phyloP scores from a whole-genome alignment of 2,329 filamentous ascomycete genomes.

The Lecanicillium sp. region DNA sequence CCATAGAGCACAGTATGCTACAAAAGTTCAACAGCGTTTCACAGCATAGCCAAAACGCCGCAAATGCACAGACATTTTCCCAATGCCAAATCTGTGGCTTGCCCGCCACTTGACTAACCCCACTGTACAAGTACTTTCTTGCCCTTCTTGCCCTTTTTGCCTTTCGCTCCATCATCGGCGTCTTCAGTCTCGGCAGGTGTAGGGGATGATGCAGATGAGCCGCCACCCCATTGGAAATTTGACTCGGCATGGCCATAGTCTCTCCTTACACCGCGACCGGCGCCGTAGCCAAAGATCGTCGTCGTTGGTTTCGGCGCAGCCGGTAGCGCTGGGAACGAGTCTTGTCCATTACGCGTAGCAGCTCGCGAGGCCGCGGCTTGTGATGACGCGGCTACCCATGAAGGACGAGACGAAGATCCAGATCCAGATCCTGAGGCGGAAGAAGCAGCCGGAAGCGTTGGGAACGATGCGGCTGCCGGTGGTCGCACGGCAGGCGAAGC shows the following conservation, averaged over 20 bases:
- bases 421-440: conserved; percentile 3
- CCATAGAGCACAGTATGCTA: too few species aligned
- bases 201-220: conserved; percentile 13
- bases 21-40: too few species aligned
- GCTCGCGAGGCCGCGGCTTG: conserved; percentile 6
- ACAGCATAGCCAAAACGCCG: too few species aligned
- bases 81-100: too few species aligned
- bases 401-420: conserved; percentile 6
- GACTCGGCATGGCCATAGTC: conserved; percentile 42
- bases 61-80: too few species aligned
- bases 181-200: conserved; percentile 20
- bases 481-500: conserved; percentile 15
- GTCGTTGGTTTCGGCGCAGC: conserved; percentile 62
- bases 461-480: conserved; percentile 23
- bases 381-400: conserved; percentile 16
- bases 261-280: conserved; percentile 43
- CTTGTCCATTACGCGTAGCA: conserved; percentile 28
- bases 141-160: conserved; percentile 51
- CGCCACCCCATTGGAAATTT: conserved; percentile 45
- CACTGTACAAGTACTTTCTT: conserved; percentile 50
- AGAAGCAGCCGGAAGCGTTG: conserved; percentile 24
- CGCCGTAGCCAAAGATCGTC: conserved; percentile 55
- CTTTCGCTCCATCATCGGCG: conserved; percentile 25
- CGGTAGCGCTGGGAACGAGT: conserved; percentile 78
- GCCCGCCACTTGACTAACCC: conserved; percentile 43